These are phyloP conservation scores for Antrodiella citrinella DNA, from an alignment of 768 basidiomycete species.

Conservation along the genomic window DNA sequence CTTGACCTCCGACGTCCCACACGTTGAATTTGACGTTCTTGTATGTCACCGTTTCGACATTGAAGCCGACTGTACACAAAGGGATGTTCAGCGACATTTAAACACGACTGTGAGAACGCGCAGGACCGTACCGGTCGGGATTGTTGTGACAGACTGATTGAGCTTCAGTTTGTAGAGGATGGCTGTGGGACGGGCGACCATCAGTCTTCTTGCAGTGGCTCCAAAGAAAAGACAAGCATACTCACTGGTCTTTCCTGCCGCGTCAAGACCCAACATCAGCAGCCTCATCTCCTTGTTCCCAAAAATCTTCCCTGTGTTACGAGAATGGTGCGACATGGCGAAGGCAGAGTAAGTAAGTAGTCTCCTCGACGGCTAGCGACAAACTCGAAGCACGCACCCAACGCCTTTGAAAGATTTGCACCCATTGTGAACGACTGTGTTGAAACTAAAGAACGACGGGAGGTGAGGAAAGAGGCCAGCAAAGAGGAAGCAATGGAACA, in stretches of 20 bases:
- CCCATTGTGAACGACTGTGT: slow-evolving; percentile 52
- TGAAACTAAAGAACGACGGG: slow-evolving; percentile 58
- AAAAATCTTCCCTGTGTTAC: slow-evolving; percentile 71
- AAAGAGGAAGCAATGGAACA: slow-evolving; percentile 18
- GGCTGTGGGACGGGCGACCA: slow-evolving; percentile 39
- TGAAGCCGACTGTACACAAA: slow-evolving; percentile 75
- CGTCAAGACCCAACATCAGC: slow-evolving; percentile 95
- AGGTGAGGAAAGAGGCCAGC: slow-evolving; percentile 17
- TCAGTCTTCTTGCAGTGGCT: too few relatives aligned
- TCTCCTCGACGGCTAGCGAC: background rate
- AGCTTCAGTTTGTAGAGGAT: slow-evolving; percentile 99
- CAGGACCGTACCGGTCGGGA: slow-evolving; percentile 75
- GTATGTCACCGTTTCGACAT: slow-evolving; percentile 98
- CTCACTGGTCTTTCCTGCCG: slow-evolving; percentile 97
- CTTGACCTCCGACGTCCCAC: slow-evolving; percentile 99
- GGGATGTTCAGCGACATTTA: background rate
- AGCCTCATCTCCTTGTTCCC: slow-evolving; percentile 99
- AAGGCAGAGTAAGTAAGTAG: slow-evolving; percentile 4
- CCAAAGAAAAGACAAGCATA: slow-evolving; percentile 8
- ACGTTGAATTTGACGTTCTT: slow-evolving; percentile 96
- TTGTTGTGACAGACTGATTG: slow-evolving; percentile 97
- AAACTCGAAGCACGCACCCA: slow-evolving; percentile 39
- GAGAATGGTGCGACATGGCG: background rate
- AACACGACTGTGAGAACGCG: slow-evolving; percentile 5
- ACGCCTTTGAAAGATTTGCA: slow-evolving; percentile 79